Evolutionary conservation across 192 early-diverging fungal genomes (phyloP), one percentile per base, ranked within the genome.

Genomic region (Entomortierella chlamydospora): DNA sequence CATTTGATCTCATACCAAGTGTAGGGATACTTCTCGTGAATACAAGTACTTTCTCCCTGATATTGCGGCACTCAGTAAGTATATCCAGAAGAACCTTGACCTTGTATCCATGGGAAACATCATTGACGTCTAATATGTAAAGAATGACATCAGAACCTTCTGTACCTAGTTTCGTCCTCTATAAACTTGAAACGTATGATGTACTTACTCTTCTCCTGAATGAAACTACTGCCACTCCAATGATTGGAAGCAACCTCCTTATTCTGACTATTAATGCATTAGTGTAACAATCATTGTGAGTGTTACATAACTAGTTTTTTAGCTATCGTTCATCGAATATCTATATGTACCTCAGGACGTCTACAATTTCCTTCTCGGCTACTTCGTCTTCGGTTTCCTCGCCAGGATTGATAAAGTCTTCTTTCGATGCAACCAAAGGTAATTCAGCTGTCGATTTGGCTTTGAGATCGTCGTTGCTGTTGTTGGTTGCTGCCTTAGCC

Each of bases 11-110:
- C 61, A 30, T 83, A 92, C 90, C 84, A 20, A 95, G 69, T n/a
- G 88, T 90, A 9, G 86, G 83, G 12, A 95, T 80, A 60, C 90
- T 90, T 28, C 92, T 86, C 25, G 90, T 88, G 70, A 94, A 95
- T 22, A 95, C 71, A 13, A 95, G 81, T 25, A 92, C 85, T 22
- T 94, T 94, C 34, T 96, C 92, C 20, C 83, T 77, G 9, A 79
- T 30, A 8, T 29, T 43, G 13, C 73, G 73, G 43, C 89, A 85
- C 47, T 73, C 64, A 8, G 68, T 60, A 0, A 93, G 64, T 50
- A 95, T 91, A 17, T 87, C 74, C 53, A 91, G 52, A 28, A 89
- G 50, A n/a, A 95, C 61, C 29, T 56, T 55, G 60, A 87, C 73
- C 58, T 93, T 93, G 61, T 64, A 50, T 57, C 86, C 83, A 43